phyloP scores from a whole-genome alignment of 2,329 filamentous ascomycete genomes.

The Arthrobotrys sphaeroides region DNA sequence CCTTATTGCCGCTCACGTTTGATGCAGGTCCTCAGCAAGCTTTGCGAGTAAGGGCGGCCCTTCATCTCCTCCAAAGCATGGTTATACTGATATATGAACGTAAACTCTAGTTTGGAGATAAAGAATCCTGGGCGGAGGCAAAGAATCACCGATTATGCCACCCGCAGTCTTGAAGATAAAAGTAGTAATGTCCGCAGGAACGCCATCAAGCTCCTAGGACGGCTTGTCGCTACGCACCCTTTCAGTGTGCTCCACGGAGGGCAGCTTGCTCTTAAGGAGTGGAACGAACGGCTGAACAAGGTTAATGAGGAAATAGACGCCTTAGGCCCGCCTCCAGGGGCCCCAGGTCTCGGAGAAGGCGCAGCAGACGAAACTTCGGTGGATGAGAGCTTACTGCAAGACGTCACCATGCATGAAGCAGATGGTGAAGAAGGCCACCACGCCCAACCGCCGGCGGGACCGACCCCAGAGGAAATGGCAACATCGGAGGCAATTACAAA shows the following conservation, averaged over 20 bases:
- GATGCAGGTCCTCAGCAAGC: conserved; percentile 82
- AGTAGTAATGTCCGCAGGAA: conserved; percentile 97
- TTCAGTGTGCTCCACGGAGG: conserved; percentile 92
- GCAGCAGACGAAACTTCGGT: conserved; percentile 72
- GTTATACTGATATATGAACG: background rate
- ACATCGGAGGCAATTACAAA: conserved; percentile 89
- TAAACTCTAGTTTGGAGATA: conserved; percentile 72
- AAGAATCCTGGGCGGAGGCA: conserved; percentile 95
- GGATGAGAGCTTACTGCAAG: conserved; percentile 82
- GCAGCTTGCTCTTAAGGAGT: conserved; percentile 83
- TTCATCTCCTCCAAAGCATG: background rate
- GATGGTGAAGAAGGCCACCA: conserved; percentile 67
- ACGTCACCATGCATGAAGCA: conserved; percentile 76
- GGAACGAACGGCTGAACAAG: conserved; percentile 81
- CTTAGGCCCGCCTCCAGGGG: conserved; percentile 77
- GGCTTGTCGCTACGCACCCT: conserved; percentile 90
- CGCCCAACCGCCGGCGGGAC: conserved; percentile 81
- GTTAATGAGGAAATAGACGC: conserved; percentile 84
- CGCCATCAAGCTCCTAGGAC: conserved; percentile 88
- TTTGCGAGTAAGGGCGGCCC: conserved; percentile 71
- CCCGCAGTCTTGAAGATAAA: conserved; percentile 92
- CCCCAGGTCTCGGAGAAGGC: conserved; percentile 75
- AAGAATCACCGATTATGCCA: conserved; percentile 84
- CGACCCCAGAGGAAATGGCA: conserved; percentile 79
- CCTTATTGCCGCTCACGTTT: conserved; percentile 92